Conservation (phyloP, 1,284 basidiomycete species). For the Kalmanozyma brasiliensis region DNA sequence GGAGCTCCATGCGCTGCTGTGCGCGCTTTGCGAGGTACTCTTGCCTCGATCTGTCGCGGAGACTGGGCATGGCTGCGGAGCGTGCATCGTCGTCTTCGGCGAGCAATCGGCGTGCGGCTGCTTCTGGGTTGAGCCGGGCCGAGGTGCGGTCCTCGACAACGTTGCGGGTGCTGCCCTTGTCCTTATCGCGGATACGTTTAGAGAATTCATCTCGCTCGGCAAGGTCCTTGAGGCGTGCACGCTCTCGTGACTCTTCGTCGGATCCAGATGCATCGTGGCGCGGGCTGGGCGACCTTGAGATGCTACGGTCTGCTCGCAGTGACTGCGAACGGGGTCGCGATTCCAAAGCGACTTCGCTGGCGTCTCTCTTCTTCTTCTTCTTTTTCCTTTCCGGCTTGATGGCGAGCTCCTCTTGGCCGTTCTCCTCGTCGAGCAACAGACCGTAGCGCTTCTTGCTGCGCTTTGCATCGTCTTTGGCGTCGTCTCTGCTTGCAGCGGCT, state of each 20-base stretch:
- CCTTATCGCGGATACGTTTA: constrained; percentile 83
- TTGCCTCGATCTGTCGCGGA: constrained; percentile 72
- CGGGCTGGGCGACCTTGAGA: constrained; percentile 10
- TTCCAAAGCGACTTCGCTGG: constrained; percentile 75
- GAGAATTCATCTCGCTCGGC: constrained; percentile 93
- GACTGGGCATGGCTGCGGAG: constrained; percentile 49
- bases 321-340: not conserved
- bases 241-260: constrained; percentile 77
- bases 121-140: constrained; percentile 75
- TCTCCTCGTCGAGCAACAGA: constrained; percentile 50
- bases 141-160: constrained; percentile 87
- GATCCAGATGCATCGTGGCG: constrained; percentile 10
- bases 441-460: constrained; percentile 57
- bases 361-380: constrained; percentile 75
- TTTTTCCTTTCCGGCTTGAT: constrained; percentile 68
- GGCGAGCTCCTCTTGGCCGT: constrained; percentile 48
- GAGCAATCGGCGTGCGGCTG: constrained; percentile 80
- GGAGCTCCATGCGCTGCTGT: constrained; percentile 91
- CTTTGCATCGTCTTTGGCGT: not conserved
- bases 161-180: constrained; percentile 86
- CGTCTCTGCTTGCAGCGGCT: constrained; percentile 48
- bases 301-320: not conserved
- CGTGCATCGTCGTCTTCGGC: constrained; percentile 68
- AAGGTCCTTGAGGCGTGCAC: constrained; percentile 81
- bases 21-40: constrained; percentile 97